Evolutionary conservation across 1,284 basidiomycete species (phyloP).

Genomic region (Bjerkandera adusta): DNA sequence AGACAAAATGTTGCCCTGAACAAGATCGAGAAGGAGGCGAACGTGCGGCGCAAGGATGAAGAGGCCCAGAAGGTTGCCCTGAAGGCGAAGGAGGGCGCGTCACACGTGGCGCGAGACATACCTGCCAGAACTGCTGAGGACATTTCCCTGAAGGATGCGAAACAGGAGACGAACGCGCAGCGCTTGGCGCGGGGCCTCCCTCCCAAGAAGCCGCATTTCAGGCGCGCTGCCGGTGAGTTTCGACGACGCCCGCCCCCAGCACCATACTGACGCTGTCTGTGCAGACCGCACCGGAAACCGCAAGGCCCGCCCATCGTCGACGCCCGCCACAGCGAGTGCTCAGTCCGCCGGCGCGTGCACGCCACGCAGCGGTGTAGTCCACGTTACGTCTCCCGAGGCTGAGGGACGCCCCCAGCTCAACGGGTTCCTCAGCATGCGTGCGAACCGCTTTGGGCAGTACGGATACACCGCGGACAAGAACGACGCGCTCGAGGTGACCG

Average conservation of each 20-base stretch:
- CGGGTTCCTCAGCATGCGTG: slow-evolving; percentile 7
- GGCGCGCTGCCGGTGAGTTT: slow-evolving; percentile 4
- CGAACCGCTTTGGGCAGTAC: slow-evolving; percentile 17
- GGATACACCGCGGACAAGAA: slow-evolving; percentile 4
- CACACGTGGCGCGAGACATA: no score
- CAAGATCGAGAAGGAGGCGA: no score
- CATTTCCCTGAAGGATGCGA: no score
- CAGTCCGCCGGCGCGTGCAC: background rate
- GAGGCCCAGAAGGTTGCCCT: no score
- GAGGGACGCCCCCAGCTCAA: slow-evolving; percentile 5
- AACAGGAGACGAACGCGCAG: slow-evolving; percentile 8
- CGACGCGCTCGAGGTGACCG: slow-evolving; percentile 11
- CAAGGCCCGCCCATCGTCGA: slow-evolving; percentile 3
- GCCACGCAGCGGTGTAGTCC: slow-evolving; percentile 11
- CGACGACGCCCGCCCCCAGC: no score
- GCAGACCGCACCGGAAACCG: slow-evolving; percentile 1
- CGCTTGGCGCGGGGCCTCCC: slow-evolving; percentile 8
- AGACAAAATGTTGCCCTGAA: no score
- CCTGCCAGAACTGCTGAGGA: no score
- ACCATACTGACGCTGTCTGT: background rate
- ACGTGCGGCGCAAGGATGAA: no score
- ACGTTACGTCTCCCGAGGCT: slow-evolving; percentile 6
- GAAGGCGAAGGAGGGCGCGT: no score
- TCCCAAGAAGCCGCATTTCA: slow-evolving; percentile 12
- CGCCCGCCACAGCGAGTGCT: background rate